Evolutionary conservation across 2,329 filamentous ascomycete genomes (phyloP).

Genomic region (Epichloe aotearoae): DNA sequence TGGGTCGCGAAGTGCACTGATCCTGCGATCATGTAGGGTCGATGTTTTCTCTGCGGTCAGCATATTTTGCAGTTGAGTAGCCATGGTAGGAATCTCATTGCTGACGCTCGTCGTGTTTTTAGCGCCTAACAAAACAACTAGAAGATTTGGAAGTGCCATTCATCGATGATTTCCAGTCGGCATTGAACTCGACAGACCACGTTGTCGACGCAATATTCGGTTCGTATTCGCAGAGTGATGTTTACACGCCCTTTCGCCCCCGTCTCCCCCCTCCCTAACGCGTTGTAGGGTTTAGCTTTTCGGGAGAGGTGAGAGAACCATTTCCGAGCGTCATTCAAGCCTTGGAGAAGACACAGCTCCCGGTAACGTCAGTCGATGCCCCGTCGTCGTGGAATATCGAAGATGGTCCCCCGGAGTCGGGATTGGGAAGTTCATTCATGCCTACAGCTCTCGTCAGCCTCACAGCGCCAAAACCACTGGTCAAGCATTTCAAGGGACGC

Average conservation of each 20-base stretch:
- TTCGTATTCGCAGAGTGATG: slow-evolving; percentile 22
- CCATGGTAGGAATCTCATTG: background rate
- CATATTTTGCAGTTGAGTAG: no score
- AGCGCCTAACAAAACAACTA: slow-evolving; percentile 77
- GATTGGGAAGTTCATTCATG: slow-evolving; percentile 67
- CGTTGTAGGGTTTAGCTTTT: slow-evolving; percentile 69
- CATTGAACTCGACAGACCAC: slow-evolving; percentile 59
- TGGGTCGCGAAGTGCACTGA: background rate
- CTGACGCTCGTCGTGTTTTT: slow-evolving; percentile 18
- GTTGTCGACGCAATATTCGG: slow-evolving; percentile 90
- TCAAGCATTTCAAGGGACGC: slow-evolving; percentile 68
- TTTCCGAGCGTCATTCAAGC: slow-evolving; percentile 72
- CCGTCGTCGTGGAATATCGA: slow-evolving; percentile 95
- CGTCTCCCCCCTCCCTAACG: slow-evolving; percentile 2
- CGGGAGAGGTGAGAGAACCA: slow-evolving; percentile 81
- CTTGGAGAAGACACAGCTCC: slow-evolving; percentile 57
- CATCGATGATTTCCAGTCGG: slow-evolving; percentile 60
- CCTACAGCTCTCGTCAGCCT: slow-evolving; percentile 73
- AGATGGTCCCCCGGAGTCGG: slow-evolving; percentile 67
- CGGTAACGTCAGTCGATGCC: slow-evolving; percentile 81
- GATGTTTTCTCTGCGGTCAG: no score
- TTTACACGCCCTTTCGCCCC: background rate
- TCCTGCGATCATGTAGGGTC: no score
- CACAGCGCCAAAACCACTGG: slow-evolving; percentile 85
- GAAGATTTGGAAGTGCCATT: slow-evolving; percentile 74